These are phyloP conservation scores for Inonotus hispidus DNA, from an alignment of 1,284 basidiomycete genomes.

Conservation along the genomic window DNA sequence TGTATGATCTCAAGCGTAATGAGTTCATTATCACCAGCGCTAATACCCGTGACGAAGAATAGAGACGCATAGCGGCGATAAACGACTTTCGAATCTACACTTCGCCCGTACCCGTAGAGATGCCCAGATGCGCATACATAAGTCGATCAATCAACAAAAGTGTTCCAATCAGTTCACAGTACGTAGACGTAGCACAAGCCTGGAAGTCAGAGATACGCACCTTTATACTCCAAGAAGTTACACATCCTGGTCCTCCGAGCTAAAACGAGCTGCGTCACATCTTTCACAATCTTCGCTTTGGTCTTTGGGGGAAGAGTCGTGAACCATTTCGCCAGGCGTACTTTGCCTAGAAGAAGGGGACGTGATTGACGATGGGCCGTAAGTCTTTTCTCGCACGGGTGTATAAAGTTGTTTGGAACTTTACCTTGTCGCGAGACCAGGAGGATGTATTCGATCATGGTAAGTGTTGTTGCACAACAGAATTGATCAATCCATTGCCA, in stretches of 20 bases:
- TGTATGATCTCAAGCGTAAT: constrained; percentile 47
- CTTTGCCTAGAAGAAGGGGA: constrained; percentile 66
- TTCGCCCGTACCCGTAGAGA: too few species aligned
- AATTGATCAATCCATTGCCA: too few species aligned
- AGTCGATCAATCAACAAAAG: constrained; percentile 19
- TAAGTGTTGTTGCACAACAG: too few species aligned
- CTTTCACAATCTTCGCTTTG: constrained; percentile 98
- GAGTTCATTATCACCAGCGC: constrained; percentile 77
- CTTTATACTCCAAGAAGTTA: constrained; percentile 99
- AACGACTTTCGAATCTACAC: constrained; percentile 95
- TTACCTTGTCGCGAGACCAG: constrained; percentile 91
- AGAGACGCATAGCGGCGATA: constrained; percentile 97
- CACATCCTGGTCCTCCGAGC: constrained; percentile 97
- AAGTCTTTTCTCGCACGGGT: neutral
- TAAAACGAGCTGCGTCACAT: constrained; percentile 97
- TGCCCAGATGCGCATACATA: too few species aligned
- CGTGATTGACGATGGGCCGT: constrained; percentile 1
- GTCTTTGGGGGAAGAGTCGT: constrained; percentile 90
- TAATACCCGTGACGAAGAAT: constrained; percentile 96
- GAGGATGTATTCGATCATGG: constrained; percentile 84
- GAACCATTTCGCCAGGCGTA: constrained; percentile 98
- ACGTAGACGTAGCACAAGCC: neutral
- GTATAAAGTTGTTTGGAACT: constrained; percentile 20
- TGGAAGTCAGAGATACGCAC: constrained; percentile 35
- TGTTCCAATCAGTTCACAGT: neutral